These are phyloP conservation scores for Amanita rubescens DNA, from an alignment of 768 basidiomycete genomes.

Conservation along the genomic window DNA sequence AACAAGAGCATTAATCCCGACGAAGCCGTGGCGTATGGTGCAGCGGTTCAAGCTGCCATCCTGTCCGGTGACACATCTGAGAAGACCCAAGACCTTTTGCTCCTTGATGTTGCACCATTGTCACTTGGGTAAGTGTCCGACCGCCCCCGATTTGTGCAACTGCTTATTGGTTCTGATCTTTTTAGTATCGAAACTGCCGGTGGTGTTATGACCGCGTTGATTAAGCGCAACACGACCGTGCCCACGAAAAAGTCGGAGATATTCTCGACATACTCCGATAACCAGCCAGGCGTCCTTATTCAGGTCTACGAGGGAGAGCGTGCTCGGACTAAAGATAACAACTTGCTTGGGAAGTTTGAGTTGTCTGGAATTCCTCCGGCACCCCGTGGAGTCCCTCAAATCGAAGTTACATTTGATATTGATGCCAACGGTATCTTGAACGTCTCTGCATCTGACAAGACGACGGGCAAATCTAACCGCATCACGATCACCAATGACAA, in stretches of 20 bases:
- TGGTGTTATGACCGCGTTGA: conserved; percentile 98
- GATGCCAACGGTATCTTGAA: conserved; percentile 96
- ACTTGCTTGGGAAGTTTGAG: conserved; percentile 97
- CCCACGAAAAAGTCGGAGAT: conserved; percentile 98
- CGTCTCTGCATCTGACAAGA: conserved; percentile 94
- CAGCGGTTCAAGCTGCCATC: conserved; percentile 97
- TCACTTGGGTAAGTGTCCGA: conserved; percentile 49
- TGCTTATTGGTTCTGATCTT: not conserved
- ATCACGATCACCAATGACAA: conserved; percentile 97
- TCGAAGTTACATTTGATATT: conserved; percentile 97
- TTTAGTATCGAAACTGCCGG: conserved; percentile 92
- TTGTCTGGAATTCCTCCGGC: conserved; percentile 94
- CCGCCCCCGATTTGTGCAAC: conserved; percentile 21
- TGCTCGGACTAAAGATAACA: conserved; percentile 98
- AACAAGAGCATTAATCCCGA: conserved; percentile 99
- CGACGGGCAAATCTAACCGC: conserved; percentile 91
- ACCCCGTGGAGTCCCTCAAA: conserved; percentile 95
- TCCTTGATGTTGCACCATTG: conserved; percentile 88
- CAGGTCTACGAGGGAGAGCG: conserved; percentile 98
- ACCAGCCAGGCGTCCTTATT: conserved; percentile 97
- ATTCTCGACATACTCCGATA: conserved; percentile 98
- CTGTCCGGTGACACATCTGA: conserved; percentile 97
- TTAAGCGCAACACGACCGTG: conserved; percentile 98
- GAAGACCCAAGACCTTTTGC: conserved; percentile 93
- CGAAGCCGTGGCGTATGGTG: conserved; percentile 97